Evolutionary conservation across 192 early-diverging fungal species (phyloP).

Genomic region (Dissophora ornata): DNA sequence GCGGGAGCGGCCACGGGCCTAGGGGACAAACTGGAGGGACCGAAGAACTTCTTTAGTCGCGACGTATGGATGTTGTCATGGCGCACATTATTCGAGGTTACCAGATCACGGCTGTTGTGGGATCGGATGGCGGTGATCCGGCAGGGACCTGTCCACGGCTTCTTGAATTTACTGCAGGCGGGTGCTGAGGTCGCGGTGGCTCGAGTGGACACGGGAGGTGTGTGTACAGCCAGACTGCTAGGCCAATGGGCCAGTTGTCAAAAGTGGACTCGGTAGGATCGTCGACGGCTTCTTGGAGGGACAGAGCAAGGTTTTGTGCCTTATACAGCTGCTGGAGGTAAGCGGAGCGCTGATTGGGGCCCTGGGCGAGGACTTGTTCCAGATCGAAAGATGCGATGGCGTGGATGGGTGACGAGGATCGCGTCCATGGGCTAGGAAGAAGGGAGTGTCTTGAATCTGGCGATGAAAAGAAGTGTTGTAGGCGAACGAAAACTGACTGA

Average conservation of each 20-base stretch:
- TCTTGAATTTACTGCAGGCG: constrained; percentile 4
- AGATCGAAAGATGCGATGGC: constrained; percentile 3
- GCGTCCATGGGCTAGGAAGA: constrained; percentile 12
- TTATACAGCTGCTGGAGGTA: background rate
- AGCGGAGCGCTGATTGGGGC: background rate
- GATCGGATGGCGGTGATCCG: background rate
- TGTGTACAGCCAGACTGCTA: constrained; percentile 6
- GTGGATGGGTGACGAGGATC: constrained; percentile 1
- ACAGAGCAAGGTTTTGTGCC: background rate
- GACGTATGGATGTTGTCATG: background rate
- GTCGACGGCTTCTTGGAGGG: background rate
- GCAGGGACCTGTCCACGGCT: constrained; percentile 10
- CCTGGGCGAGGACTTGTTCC: background rate
- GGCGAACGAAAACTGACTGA: constrained; percentile 16
- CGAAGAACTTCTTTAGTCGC: constrained; percentile 6
- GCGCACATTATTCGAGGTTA: background rate
- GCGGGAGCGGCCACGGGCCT: background rate
- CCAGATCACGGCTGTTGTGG: constrained; percentile 4
- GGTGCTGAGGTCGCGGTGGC: background rate
- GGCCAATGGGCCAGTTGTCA: constrained; percentile 3
- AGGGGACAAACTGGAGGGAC: background rate
- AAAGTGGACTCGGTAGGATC: background rate
- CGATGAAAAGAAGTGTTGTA: constrained; percentile 15
- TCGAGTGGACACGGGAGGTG: background rate
- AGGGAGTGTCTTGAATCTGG: constrained; percentile 14